phyloP scores from a whole-genome alignment of 1,284 basidiomycete genomes.

The Moesziomyces sp. region DNA sequence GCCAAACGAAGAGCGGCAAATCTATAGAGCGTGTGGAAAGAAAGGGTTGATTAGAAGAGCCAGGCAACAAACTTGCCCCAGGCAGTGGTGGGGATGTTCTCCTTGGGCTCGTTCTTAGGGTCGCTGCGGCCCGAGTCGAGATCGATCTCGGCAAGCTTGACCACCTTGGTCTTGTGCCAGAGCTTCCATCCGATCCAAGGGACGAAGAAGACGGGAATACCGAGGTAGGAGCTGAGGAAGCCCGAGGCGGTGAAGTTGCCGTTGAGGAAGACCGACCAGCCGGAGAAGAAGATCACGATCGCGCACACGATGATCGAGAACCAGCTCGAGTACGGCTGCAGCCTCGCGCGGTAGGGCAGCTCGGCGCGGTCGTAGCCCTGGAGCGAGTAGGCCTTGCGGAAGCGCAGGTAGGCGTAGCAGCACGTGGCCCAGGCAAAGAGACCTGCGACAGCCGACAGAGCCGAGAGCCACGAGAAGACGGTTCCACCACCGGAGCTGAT shows the following conservation, averaged over 20 bases:
- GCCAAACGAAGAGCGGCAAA: not conserved
- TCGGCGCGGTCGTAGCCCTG: conserved; percentile 74
- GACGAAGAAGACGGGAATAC: conserved; percentile 79
- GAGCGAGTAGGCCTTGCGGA: conserved; percentile 75
- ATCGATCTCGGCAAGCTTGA: conserved; percentile 57
- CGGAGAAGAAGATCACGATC: conserved; percentile 67
- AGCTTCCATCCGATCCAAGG: conserved; percentile 76
- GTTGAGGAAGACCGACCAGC: conserved; percentile 66
- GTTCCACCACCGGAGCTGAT: conserved; percentile 65
- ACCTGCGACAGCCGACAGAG: conserved; percentile 76
- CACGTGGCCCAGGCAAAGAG: conserved; percentile 86
- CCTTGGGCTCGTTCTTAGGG: conserved; percentile 24
- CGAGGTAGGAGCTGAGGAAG: conserved; percentile 82
- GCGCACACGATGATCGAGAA: conserved; percentile 47
- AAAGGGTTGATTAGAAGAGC: conserved; percentile 27
- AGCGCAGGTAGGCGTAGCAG: conserved; percentile 79
- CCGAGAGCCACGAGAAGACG: conserved; percentile 75
- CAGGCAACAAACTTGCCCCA: conserved; percentile 45
- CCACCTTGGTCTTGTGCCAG: conserved; percentile 70
- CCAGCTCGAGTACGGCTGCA: conserved; percentile 65
- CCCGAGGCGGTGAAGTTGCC: conserved; percentile 71
- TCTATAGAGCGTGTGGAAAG: too few species aligned
- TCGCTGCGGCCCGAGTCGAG: conserved; percentile 73
- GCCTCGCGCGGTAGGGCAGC: conserved; percentile 70
- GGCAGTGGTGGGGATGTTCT: conserved; percentile 13